Base-by-base conservation (phyloP, 495 filamentous ascomycete genomes). In the Podospora australis region DNA sequence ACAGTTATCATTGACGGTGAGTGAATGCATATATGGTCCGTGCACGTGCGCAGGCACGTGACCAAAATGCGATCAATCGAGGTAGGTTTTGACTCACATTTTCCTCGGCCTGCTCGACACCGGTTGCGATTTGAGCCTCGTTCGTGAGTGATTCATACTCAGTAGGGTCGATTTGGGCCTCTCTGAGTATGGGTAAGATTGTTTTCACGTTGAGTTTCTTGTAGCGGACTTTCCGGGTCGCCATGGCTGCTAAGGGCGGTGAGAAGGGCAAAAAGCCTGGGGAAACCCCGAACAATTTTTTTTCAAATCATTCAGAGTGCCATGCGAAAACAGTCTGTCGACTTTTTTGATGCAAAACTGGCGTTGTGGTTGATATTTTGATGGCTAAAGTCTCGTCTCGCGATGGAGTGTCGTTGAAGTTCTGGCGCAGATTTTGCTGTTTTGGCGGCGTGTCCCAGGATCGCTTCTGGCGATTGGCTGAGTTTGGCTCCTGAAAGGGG, bases 21-120 rank as follows among this genome's bases (percentile, higher is more conserved):
- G 52, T 42, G 57, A 43, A 49, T 67, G 52, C 57, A 32, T 43
- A 49, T 45, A 46, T 45, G 48, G 40, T 7, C 35, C 20, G 40
- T 62, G 77, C 75, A 82, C 80, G 79, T 83, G 79, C 73, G 4
- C 6, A 1, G 2, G 19, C 71, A 72, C 71, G 70, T 74, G 71
- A 72, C 47, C 41, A 16, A 38, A 20, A 44, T 65, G 65, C 67
- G 57, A 68, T 59, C 63, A 57, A 61, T 50, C 58, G 56, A 63
- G 68, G 70, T 55, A 66, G 62, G 60, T 59, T 66, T 54, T 59
- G 61, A 89, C 90, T 81, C 68, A 96, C 92, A 73, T 86, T 90
- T 77, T 98, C 91, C 69, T 98, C 92, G 48, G 79, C 84, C 64
- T 94, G 90, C 70, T 98, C 92, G 52, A 98, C 92, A 56, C 92